Evolutionary conservation across 106 monocot species (phyloP).

Genomic region (Dendrobium chrysotoxum): DNA sequence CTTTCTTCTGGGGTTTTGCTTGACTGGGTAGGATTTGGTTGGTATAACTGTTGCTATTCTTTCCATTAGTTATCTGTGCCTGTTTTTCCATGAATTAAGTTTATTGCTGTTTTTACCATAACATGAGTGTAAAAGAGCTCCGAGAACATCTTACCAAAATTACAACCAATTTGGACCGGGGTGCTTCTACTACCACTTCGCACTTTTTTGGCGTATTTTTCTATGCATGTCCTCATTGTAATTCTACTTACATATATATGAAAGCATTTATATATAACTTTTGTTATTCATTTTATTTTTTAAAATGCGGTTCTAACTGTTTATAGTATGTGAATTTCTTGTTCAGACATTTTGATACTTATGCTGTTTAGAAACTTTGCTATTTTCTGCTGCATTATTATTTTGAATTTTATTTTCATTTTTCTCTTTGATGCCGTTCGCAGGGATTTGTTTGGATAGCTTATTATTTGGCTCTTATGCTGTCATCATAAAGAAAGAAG

Average conservation of each 20-base stretch:
- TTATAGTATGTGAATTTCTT: neutral
- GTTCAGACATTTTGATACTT: neutral
- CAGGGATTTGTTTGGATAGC: neutral
- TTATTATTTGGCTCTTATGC: neutral
- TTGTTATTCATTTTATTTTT: neutral
- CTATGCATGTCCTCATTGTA: neutral
- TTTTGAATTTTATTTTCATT: conserved; percentile 1
- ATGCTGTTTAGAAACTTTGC: neutral
- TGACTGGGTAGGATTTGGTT: neutral
- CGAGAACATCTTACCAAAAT: neutral
- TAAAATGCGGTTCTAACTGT: neutral
- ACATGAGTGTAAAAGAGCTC: neutral
- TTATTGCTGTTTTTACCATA: neutral
- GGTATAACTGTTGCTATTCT: neutral
- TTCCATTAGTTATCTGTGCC: neutral
- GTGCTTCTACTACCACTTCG: neutral
- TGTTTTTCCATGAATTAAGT: neutral
- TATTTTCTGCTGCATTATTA: neutral
- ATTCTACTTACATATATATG: neutral
- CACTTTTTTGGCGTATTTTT: neutral
- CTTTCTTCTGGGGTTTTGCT: neutral
- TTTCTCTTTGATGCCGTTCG: neutral
- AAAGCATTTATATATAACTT: neutral
- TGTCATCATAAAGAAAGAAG: neutral
- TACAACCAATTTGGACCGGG: neutral